Evolutionary conservation across 148 eudicot species (phyloP).

Genomic region (Pharnaceum exiguum): DNA sequence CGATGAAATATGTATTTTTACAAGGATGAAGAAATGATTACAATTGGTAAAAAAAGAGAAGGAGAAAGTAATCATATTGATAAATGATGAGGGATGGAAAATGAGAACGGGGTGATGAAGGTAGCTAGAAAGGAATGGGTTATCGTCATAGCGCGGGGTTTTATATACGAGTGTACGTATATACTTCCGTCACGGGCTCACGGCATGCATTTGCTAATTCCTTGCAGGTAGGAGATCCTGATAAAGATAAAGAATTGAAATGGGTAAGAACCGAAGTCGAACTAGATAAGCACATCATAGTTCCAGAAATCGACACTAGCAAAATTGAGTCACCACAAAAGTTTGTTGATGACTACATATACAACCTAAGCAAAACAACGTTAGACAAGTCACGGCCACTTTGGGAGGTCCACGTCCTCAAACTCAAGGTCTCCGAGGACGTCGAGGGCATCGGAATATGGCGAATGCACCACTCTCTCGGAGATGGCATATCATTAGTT

Average conservation of each 20-base stretch:
- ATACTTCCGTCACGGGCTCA: no score
- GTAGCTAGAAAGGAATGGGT: no score
- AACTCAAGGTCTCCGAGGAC: conserved; percentile 39
- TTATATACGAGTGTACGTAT: no score
- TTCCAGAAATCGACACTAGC: conserved; percentile 33
- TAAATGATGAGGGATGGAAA: no score
- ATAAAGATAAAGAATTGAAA: conserved; percentile 28
- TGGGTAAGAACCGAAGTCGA: conserved; percentile 50
- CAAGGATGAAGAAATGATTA: no score
- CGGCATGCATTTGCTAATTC: no score
- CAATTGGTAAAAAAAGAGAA: no score
- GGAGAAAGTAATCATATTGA: no score
- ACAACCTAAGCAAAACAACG: conserved; percentile 36
- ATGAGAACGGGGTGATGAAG: no score
- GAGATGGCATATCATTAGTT: conserved; percentile 61
- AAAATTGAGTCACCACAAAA: conserved; percentile 39
- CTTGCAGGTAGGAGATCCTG: conserved; percentile 37
- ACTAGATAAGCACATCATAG: conserved; percentile 40
- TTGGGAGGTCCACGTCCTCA: conserved; percentile 68
- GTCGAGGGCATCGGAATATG: conserved; percentile 31
- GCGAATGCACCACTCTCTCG: conserved; percentile 61
- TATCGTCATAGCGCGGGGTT: no score
- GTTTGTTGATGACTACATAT: conserved; percentile 48
- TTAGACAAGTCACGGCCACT: conserved; percentile 50
- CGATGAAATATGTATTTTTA: no score